phyloP scores from a whole-genome alignment of 169 alveolate genomes.

The Besnoitia besnoiti region DNA sequence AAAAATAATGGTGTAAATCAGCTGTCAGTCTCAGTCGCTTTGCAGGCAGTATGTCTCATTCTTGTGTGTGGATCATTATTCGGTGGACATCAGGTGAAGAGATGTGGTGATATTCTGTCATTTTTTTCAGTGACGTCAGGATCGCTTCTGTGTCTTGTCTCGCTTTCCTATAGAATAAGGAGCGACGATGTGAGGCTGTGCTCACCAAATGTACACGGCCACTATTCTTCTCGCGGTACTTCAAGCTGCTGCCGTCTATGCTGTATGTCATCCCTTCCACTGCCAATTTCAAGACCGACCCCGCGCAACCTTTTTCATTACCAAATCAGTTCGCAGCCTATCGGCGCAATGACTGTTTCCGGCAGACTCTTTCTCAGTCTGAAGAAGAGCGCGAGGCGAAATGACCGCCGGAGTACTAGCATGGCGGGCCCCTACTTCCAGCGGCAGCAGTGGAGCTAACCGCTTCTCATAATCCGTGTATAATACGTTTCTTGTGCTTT shows the following conservation, averaged over 20 bases:
- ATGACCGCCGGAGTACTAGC: too few species aligned
- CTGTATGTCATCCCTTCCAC: slow-evolving; percentile 22
- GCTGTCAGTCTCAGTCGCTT: too few species aligned
- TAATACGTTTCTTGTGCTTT: too few species aligned
- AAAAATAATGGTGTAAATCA: too few species aligned
- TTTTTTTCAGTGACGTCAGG: too few species aligned
- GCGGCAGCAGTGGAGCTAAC: too few species aligned
- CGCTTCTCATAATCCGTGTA: too few species aligned
- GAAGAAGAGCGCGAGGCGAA: not conserved
- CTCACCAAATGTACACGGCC: slow-evolving; percentile 38
- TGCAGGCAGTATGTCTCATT: too few species aligned
- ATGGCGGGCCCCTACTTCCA: too few species aligned
- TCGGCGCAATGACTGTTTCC: slow-evolving; percentile 25
- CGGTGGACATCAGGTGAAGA: too few species aligned
- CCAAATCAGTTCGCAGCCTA: not conserved
- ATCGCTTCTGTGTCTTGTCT: not conserved
- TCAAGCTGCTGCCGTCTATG: slow-evolving; percentile 46
- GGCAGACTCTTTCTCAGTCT: not conserved
- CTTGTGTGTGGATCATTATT: too few species aligned
- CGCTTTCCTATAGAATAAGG: slow-evolving; percentile 22
- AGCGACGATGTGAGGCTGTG: slow-evolving; percentile 42
- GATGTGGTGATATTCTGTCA: not conserved
- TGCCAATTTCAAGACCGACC: slow-evolving; percentile 34
- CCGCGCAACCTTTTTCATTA: not conserved
- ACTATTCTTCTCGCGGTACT: slow-evolving; percentile 26